Conservation (phyloP, 768 basidiomycete genomes). For the Tubosaeta brunneosetosa region DNA sequence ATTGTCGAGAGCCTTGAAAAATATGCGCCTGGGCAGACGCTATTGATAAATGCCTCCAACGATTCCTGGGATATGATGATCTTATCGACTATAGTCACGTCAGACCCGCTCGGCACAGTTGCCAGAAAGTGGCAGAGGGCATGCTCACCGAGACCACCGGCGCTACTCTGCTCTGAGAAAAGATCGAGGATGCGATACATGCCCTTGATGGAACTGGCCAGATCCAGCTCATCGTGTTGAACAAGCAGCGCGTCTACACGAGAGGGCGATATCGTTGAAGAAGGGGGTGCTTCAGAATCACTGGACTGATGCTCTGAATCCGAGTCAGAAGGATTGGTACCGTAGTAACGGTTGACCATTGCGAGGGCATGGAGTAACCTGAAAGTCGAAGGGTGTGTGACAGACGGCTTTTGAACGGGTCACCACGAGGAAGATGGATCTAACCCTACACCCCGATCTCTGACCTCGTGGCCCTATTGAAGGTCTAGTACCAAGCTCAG, state of each 20-base stretch:
- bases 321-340: too few species aligned
- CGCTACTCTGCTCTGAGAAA: constrained; percentile 27
- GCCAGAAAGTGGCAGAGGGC: background rate
- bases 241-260: too few species aligned
- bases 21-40: constrained; percentile 48
- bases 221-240: constrained; percentile 15
- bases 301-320: background rate
- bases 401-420: too few species aligned
- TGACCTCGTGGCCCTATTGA: too few species aligned
- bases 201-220: constrained; percentile 34
- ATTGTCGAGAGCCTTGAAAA: constrained; percentile 2
- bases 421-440: too few species aligned
- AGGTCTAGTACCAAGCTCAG: too few species aligned
- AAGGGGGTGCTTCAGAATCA: constrained; percentile 4
- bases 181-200: too few species aligned
- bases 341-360: too few species aligned
- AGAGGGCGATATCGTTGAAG: too few species aligned
- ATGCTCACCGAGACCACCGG: constrained; percentile 42
- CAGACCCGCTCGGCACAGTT: background rate
- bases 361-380: too few species aligned
- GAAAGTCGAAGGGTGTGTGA: too few species aligned
- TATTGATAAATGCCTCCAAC: constrained; percentile 44
- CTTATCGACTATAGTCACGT: constrained; percentile 46
- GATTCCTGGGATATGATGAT: constrained; percentile 55
- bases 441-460: too few species aligned